Evolutionary conservation across 352 stramenopile species (phyloP).

Genomic region (Pythium vanterpoolii): DNA sequence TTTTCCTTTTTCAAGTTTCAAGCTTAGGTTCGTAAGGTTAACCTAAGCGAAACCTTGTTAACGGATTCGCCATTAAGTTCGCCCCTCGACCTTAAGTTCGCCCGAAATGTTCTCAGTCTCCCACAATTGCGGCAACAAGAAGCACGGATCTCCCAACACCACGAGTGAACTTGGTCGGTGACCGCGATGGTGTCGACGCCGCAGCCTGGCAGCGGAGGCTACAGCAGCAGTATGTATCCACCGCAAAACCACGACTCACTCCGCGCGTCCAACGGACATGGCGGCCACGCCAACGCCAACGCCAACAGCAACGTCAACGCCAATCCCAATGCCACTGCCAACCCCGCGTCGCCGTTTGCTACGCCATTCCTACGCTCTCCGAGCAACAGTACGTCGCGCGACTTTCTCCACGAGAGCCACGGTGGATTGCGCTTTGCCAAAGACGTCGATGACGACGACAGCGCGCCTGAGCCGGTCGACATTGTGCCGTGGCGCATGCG

Average conservation of each 20-base stretch:
- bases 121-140: not conserved
- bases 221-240: not conserved
- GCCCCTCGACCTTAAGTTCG: constrained; percentile 3
- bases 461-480: constrained; percentile 27
- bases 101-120: not conserved
- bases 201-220: not conserved
- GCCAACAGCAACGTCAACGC: not conserved
- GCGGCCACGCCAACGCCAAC: not conserved
- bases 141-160: not conserved
- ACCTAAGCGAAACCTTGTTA: too few species aligned
- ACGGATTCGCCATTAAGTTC: not conserved
- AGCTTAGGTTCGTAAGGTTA: too few species aligned
- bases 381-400: constrained; percentile 1
- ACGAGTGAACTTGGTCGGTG: too few species aligned
- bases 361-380: constrained; percentile 4
- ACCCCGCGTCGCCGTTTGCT: not conserved
- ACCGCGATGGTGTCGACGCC: constrained; percentile 16
- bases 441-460: constrained; percentile 32
- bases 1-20: not conserved
- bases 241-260: not conserved
- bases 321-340: not conserved
- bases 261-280: not conserved
- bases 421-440: constrained; percentile 67
- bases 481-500: constrained; percentile 84
- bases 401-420: constrained; percentile 27